Evolutionary conservation across 352 stramenopile genomes (phyloP).

Genomic region (Globisporangium mamillatum): DNA sequence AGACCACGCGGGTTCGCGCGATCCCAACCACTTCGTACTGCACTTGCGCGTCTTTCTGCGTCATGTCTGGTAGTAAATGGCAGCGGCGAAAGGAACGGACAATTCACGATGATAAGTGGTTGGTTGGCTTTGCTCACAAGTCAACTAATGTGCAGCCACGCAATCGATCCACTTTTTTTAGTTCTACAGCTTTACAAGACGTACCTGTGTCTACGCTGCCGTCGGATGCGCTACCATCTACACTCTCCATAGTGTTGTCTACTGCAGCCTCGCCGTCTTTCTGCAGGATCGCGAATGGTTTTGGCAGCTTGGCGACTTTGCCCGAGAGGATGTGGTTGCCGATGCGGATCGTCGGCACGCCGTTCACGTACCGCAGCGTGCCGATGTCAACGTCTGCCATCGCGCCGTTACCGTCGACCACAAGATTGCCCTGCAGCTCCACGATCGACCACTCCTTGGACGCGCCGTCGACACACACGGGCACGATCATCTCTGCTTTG

Average conservation of each 20-base stretch:
- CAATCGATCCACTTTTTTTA: too few species aligned
- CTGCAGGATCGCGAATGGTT: constrained; percentile 74
- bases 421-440: constrained; percentile 78
- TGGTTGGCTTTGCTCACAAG: too few species aligned
- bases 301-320: constrained; percentile 65
- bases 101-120: too few species aligned
- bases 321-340: constrained; percentile 80
- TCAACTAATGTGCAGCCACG: too few species aligned
- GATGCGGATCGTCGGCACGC: constrained; percentile 74
- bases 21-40: constrained; percentile 84
- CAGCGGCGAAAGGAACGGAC: neutral
- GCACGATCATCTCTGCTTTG: constrained; percentile 49
- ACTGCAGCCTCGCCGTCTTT: constrained; percentile 25
- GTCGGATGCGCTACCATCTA: neutral
- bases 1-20: constrained; percentile 72
- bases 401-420: constrained; percentile 30
- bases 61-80: neutral
- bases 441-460: constrained; percentile 78
- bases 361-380: constrained; percentile 59
- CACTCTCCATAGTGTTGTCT: neutral
- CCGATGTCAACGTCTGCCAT: constrained; percentile 57
- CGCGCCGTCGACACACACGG: constrained; percentile 58
- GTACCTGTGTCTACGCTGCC: neutral
- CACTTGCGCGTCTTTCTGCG: constrained; percentile 3
- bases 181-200: neutral